Percentiles rank a stretch among this genome's conserved stretches.
These are phyloP conservation scores for Amphirosellinia nigrospora DNA, from an alignment of 495 filamentous ascomycete species.

Conservation along the genomic window DNA sequence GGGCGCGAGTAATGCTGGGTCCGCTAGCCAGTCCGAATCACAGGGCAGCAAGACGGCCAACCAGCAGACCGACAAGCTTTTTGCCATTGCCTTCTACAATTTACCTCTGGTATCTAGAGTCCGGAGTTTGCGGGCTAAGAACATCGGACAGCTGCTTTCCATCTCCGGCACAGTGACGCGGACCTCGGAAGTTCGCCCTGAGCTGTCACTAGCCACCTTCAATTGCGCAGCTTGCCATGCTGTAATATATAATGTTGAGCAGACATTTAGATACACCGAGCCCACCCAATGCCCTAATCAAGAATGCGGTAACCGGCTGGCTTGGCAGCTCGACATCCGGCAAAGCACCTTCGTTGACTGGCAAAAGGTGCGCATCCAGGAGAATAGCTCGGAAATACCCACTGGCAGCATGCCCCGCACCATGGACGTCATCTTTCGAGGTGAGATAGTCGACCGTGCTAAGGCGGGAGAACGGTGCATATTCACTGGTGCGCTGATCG, in stretches of 20 bases:
- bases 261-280: conserved; percentile 97
- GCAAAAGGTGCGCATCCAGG: conserved; percentile 97
- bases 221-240: conserved; percentile 84
- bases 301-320: conserved; percentile 86
- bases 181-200: conserved; percentile 94
- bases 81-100: conserved; percentile 95
- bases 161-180: conserved; percentile 96
- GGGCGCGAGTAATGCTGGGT: conserved; percentile 65
- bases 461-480: conserved; percentile 98
- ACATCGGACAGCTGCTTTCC: conserved; percentile 89
- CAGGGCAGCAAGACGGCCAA: conserved; percentile 76
- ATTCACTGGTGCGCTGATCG: conserved; percentile 95
- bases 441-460: conserved; percentile 95
- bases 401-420: conserved; percentile 99
- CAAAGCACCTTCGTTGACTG: conserved; percentile 99
- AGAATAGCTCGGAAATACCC: conserved; percentile 97
- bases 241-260: conserved; percentile 87
- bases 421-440: conserved; percentile 96
- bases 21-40: conserved; percentile 67
- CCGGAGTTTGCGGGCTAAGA: conserved; percentile 84
- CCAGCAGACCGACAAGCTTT: conserved; percentile 95
- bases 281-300: conserved; percentile 92
- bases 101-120: conserved; percentile 91
- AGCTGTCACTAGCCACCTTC: conserved; percentile 91
- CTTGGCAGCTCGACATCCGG: conserved; percentile 93